Evolutionary conservation across 2,329 filamentous ascomycete species (phyloP).

Genomic region (Arthroderma sp.): DNA sequence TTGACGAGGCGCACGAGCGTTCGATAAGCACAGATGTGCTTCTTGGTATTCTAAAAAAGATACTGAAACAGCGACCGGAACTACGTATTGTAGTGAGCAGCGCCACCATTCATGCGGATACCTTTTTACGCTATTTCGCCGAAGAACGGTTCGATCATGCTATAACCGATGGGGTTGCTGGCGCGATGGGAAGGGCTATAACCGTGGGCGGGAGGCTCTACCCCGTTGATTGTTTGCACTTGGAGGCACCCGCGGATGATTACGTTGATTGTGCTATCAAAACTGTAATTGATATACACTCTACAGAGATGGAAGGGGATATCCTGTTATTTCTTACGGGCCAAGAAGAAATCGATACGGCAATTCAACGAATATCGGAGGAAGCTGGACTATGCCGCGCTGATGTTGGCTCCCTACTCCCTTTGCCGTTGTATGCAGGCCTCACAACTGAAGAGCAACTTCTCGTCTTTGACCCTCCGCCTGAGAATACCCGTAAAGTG

Average conservation of each 20-base stretch:
- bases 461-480: conserved; percentile 78
- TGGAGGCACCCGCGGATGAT: conserved; percentile 65
- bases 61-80: conserved; percentile 64
- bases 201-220: conserved; percentile 79
- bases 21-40: conserved; percentile 87
- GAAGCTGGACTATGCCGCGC: conserved; percentile 50
- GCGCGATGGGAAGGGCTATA: conserved; percentile 51
- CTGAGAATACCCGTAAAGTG: conserved; percentile 74
- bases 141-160: conserved; percentile 25
- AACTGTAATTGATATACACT: conserved; percentile 78
- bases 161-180: conserved; percentile 24
- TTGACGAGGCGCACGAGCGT: conserved; percentile 91
- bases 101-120: conserved; percentile 80
- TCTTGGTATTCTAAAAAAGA: conserved; percentile 82
- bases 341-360: conserved; percentile 78
- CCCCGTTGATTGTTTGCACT: conserved; percentile 74
- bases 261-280: conserved; percentile 75
- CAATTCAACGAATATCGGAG: conserved; percentile 66
- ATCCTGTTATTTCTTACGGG: conserved; percentile 87
- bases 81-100: conserved; percentile 83
- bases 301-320: conserved; percentile 66
- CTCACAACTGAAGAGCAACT: conserved; percentile 84
- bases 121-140: conserved; percentile 68
- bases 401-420: conserved; percentile 46
- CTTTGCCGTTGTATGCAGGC: conserved; percentile 77